Base-by-base conservation (phyloP, 2,329 filamentous ascomycete species). In the Cladosporium phlei region DNA sequence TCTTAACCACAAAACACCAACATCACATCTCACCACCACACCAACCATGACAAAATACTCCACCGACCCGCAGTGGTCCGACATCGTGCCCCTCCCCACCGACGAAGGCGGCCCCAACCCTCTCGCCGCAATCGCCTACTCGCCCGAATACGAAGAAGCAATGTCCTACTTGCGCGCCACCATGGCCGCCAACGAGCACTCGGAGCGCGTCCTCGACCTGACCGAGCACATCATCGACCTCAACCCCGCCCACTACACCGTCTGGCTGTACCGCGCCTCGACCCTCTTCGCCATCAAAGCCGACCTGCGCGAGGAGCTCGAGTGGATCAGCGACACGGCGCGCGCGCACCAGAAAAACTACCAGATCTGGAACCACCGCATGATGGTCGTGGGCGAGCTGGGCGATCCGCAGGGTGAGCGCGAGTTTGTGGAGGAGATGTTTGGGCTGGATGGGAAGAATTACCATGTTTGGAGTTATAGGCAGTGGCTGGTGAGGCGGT, bases 381-480 rank as follows among this genome's bases (percentile, higher is more conserved):
- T 82, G 74, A 64, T 69, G 65, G 75, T 71, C 66, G 77, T 71
- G 51, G 82, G 73, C 57, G 75, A 74, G 48, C 70, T 79, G 11
- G 72, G 43, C 5, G 38, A 33, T 14, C 14, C 33, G 6, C 30
- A 44, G 3, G 59, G 54, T 2, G 93, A 98, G 69, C 74, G 77
- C 16, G 75, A 74, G 11, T 97, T 97, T 65, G 78, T 96, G 50
- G 77, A 76, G 49, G 69, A 76, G 37, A 97, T 98, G 79, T 83
- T 98, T 46, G 78, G 76, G 30, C 77, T 86, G 57, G 93, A 98
- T 65, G 80, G 85, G 39, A 98, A 98, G 71, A 98, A 98, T 72
- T 97, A 98, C 66, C 93, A 98, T 65, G 93, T 97, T 38, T 98
- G 93, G 93, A 88, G 84, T 46, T 98, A 97, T 71, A 78, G 93